Base-by-base conservation (phyloP, 768 basidiomycete genomes). In the Hydnomerulius pinastri region DNA sequence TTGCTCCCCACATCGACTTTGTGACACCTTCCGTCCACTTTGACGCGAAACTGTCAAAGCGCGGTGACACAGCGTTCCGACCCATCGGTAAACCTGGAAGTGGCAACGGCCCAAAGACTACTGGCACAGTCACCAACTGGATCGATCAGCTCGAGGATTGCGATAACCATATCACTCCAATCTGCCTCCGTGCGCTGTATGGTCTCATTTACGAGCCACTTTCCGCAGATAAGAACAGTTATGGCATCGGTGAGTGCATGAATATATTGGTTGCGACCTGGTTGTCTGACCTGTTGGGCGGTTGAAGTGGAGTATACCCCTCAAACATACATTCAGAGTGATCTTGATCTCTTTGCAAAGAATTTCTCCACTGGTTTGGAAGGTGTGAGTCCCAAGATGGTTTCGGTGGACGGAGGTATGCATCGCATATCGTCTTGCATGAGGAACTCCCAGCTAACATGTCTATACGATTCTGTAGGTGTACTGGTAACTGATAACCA, bases 171-270 rank as follows among this genome's bases (percentile, higher is more conserved):
- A 79, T 81, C 46, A 87, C 85, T 0, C 83, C 83, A 6, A 56
- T 72, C 2, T 88, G 85, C 59, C 71, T 88, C 50, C 70, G 79
- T 30, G 73, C 72, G 4, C 57, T 87, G 47, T 87, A 87, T 57
- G 78, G 78, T n/a, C 60, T 78, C 6, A 17, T 58, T 7, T 85
- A 85, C 51, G 68, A 72, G 0, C 82, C 82, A 0, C 17, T 59
- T 2, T 65, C 71, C 2, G 70, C 75, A 0, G 53, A 60, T 12
- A 65, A 58, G 38, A 88, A 86, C 61, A 79, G 73, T 30, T 77
- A 80, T 43, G 86, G 83, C 25, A 73, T 87, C 70, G 59, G 68
- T 70, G 44, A 46, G 67, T 57, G 23, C 17, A 27, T 6, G 28
- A 5, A 6, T 40, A 3, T 36, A 17, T 9, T 54, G n/a, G n/a